These are phyloP conservation scores for Xerocomus spinulosus DNA, from an alignment of 768 basidiomycete species.

Conservation along the genomic window DNA sequence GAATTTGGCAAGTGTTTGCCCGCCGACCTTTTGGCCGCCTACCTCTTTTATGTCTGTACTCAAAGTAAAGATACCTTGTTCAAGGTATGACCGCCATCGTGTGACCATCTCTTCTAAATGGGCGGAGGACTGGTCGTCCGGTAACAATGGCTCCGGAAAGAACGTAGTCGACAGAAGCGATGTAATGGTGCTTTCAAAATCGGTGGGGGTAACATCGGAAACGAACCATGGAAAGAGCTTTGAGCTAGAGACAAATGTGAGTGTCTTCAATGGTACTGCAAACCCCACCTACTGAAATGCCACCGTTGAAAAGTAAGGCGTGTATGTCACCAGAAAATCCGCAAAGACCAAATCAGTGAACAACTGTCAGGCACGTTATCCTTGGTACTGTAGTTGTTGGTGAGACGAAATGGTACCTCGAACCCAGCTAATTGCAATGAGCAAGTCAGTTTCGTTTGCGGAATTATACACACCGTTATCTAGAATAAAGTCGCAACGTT, in stretches of 20 bases:
- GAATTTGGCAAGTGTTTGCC: constrained; percentile 40
- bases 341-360: constrained; percentile 93
- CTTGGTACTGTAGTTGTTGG: neutral
- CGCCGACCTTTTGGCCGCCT: constrained; percentile 20
- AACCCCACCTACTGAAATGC: constrained; percentile 78
- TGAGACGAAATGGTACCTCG: constrained; percentile 49
- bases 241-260: constrained; percentile 48
- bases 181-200: constrained; percentile 61
- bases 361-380: constrained; percentile 44
- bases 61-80: constrained; percentile 63
- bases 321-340: constrained; percentile 87
- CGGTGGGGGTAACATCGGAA: constrained; percentile 85
- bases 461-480: constrained; percentile 66
- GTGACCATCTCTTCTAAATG: constrained; percentile 56
- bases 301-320: constrained; percentile 74
- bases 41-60: constrained; percentile 38
- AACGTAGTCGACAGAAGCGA: constrained; percentile 58
- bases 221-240: constrained; percentile 98
- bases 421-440: constrained; percentile 64
- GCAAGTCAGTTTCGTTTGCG: neutral
- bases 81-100: constrained; percentile 73
- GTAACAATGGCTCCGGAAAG: constrained; percentile 36
- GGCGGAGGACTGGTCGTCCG: constrained; percentile 26
- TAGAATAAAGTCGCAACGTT: constrained; percentile 76
- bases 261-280: neutral